Evolutionary conservation across 495 filamentous ascomycete species (phyloP), one percentile per base, ranked within the genome.

Genomic region (Jackrogersella minutella): DNA sequence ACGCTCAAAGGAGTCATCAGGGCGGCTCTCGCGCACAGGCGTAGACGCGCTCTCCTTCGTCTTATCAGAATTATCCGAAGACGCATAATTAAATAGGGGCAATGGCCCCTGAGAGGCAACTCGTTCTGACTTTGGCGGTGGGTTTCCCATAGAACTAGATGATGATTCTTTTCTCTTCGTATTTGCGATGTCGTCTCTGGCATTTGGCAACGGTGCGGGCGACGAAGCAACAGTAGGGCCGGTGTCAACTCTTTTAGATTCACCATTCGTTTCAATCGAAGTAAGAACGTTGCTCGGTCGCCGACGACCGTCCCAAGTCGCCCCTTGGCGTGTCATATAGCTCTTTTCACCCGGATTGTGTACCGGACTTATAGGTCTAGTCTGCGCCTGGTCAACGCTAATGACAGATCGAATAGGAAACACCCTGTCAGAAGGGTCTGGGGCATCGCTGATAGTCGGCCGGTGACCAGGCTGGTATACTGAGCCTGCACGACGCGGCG

Each of bases 391-490:
- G 64, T 90, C 88, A 24, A 96, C 88, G 8, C 87, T 90, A 21
- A 96, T 85, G 22, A 91, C 88, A 10, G 90, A 93, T 33, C 90
- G 85, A n/a, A 96, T 90, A 10, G 92, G 92, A 58, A 93, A 96
- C 17, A 96, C 89, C 22, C 90, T 84, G 68, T 94, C 90, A 7
- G 81, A 76, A 21, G 66, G 68, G 40, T 80, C 78, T n/a, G 44
- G 26, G 6, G 31, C 69, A 52, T 39, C 74, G 52, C 63, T 60
- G 30, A 54, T 41, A 13, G 28, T 61, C 13, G 37, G 52, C 33
- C 65, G 52, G 22, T 75, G 57, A 51, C 70, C 66, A 24, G 69
- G 63, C 33, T 73, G 71, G 24, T 58, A 64, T 37, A 74, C 72
- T 5, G 66, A 62, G 14, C 62, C 61, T 7, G 59, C 41, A 53